Evolutionary conservation across 2,329 filamentous ascomycete genomes (phyloP).

Genomic region (Plenodomus biglobosus): DNA sequence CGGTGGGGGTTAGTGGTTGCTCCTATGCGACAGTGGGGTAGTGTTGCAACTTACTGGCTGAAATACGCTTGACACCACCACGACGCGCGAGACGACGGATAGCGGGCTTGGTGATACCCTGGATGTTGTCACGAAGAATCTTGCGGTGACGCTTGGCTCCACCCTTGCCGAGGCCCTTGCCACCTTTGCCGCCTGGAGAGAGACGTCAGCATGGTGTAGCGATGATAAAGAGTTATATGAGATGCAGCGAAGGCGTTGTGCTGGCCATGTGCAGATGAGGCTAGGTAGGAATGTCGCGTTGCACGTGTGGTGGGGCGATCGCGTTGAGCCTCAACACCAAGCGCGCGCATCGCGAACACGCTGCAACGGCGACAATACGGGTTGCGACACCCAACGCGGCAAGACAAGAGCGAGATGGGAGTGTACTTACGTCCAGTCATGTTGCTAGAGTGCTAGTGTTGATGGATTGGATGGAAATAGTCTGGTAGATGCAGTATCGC

Average conservation of each 20-base stretch:
- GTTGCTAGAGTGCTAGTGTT: slow-evolving; percentile 32
- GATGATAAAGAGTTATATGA: not conserved
- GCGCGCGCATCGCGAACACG: slow-evolving; percentile 19
- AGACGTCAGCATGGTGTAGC: slow-evolving; percentile 37
- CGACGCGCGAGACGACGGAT: slow-evolving; percentile 58
- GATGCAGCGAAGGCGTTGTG: not conserved
- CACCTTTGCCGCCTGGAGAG: slow-evolving; percentile 54
- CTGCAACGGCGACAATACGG: slow-evolving; percentile 8
- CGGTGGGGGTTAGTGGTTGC: slow-evolving; percentile 27
- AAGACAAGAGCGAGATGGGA: slow-evolving; percentile 11
- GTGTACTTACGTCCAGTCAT: slow-evolving; percentile 51
- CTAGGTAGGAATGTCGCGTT: slow-evolving; percentile 6
- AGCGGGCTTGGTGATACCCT: slow-evolving; percentile 58
- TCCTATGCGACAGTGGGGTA: not conserved
- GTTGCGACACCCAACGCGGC: slow-evolving; percentile 18
- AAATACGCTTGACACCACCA: slow-evolving; percentile 58
- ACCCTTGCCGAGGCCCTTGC: slow-evolving; percentile 58
- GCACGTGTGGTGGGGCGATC: slow-evolving; percentile 18
- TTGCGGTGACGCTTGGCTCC: slow-evolving; percentile 58
- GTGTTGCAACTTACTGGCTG: slow-evolving; percentile 47
- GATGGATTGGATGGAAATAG: slow-evolving; percentile 24
- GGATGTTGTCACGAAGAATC: slow-evolving; percentile 59
- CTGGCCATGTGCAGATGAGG: slow-evolving; percentile 14
- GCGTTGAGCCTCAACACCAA: slow-evolving; percentile 36
- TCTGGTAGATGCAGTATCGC: not conserved